A percentile compares a stretch with the other conserved stretches of the same genome.
Conservation (phyloP, 2,329 filamentous ascomycete genomes). For the Zasmidium cellare region DNA sequence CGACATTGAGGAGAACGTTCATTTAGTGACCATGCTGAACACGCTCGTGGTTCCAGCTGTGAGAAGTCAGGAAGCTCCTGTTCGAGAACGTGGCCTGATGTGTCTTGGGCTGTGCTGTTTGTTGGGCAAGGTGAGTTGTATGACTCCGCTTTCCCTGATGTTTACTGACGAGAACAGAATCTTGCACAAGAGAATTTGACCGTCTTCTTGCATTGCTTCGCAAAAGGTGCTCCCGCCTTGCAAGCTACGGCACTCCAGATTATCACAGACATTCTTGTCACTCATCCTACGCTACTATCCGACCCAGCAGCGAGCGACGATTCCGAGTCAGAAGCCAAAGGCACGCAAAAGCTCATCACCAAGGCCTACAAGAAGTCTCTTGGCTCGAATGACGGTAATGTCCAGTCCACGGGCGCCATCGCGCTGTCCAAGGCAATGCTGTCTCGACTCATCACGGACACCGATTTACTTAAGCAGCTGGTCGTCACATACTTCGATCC, state of each 20-base stretch:
- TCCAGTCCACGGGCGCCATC: conserved; percentile 78
- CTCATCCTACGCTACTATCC: conserved; percentile 78
- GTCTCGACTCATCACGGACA: conserved; percentile 71
- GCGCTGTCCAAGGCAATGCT: conserved; percentile 86
- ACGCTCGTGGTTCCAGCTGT: conserved; percentile 95
- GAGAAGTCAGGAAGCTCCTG: conserved; percentile 85
- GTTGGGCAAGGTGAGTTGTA: conserved; percentile 68
- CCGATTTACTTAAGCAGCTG: conserved; percentile 75
- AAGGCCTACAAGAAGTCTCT: conserved; percentile 86
- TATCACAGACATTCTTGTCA: conserved; percentile 87
- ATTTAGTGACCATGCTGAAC: conserved; percentile 97
- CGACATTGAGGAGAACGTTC: conserved; percentile 82
- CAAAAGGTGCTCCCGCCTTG: conserved; percentile 83
- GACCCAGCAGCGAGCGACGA: conserved; percentile 40
- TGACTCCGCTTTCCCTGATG: background rate
- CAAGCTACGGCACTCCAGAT: conserved; percentile 91
- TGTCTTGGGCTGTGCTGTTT: conserved; percentile 90
- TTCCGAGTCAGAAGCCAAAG: conserved; percentile 27
- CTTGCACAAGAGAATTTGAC: conserved; percentile 89
- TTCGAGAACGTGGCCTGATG: conserved; percentile 84
- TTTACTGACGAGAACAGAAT: conserved; percentile 50
- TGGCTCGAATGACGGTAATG: conserved; percentile 68
- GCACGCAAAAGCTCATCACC: conserved; percentile 63
- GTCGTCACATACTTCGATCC: conserved; percentile 87
- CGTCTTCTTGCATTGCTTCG: conserved; percentile 94